These are phyloP conservation scores for Annulohypoxylon bovei DNA, from an alignment of 495 filamentous ascomycete species.

Conservation along the genomic window DNA sequence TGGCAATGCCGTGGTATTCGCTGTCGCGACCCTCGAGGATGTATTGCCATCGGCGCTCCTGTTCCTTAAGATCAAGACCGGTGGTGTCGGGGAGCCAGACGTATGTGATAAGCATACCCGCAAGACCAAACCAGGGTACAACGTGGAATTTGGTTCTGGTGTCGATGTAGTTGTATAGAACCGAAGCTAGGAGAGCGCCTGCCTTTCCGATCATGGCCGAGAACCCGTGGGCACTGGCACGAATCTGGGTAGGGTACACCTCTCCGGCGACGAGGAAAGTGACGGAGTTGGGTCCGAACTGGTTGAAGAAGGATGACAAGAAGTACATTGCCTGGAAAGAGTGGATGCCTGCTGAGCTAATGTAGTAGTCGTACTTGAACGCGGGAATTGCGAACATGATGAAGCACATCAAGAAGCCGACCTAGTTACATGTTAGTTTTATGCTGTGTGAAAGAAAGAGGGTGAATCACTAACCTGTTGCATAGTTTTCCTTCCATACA, in stretches of 20 bases:
- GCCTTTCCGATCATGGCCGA: slow-evolving; percentile 85
- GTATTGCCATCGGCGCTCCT: slow-evolving; percentile 86
- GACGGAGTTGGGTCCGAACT: slow-evolving; percentile 91
- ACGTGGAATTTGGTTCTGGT: slow-evolving; percentile 82
- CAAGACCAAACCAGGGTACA: slow-evolving; percentile 91
- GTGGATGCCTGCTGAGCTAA: slow-evolving; percentile 68
- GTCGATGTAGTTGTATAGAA: slow-evolving; percentile 90
- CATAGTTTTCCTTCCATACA: slow-evolving; percentile 93
- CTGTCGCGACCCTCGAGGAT: slow-evolving; percentile 75
- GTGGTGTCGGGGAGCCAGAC: slow-evolving; percentile 93
- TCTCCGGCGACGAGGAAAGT: slow-evolving; percentile 93
- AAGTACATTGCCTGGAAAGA: slow-evolving; percentile 95
- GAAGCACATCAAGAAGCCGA: slow-evolving; percentile 88
- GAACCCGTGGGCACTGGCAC: slow-evolving; percentile 90
- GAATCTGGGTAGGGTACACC: slow-evolving; percentile 88
- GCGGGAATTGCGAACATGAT: slow-evolving; percentile 86
- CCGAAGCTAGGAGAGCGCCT: slow-evolving; percentile 82
- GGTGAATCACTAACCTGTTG: slow-evolving; percentile 62
- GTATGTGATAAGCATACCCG: slow-evolving; percentile 77
- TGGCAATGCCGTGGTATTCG: slow-evolving; percentile 89
- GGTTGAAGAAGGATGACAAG: slow-evolving; percentile 93
- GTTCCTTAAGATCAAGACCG: slow-evolving; percentile 91
- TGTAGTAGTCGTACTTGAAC: slow-evolving; percentile 86
- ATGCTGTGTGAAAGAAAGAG: background rate
- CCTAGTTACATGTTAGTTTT: slow-evolving; percentile 24